Percentiles rank a stretch among this genome's conserved stretches.
These are phyloP conservation scores for Citrus inodora DNA, from an alignment of 345 rosid genomes.

Conservation along the genomic window DNA sequence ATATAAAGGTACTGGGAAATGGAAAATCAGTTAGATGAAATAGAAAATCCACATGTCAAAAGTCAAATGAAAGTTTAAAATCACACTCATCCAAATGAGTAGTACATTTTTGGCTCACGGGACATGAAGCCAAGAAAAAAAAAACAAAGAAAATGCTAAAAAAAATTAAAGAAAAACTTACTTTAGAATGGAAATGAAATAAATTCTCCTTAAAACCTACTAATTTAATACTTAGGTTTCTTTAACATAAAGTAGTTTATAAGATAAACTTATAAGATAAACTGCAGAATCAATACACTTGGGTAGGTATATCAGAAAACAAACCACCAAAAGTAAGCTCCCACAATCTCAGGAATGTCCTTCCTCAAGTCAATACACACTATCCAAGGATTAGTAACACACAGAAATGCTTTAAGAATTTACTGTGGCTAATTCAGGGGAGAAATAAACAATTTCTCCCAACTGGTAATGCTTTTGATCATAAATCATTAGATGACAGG, in stretches of 20 bases:
- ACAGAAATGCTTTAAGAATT: not conserved
- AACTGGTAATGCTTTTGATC: too few species aligned
- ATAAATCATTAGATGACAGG: not conserved
- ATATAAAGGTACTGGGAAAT: not conserved
- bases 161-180: too few species aligned
- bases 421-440: too few species aligned
- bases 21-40: not conserved
- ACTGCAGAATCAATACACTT: not conserved
- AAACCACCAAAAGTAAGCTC: not conserved
- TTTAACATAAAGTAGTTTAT: too few species aligned
- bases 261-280: too few species aligned
- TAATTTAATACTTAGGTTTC: not conserved
- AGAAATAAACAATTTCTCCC: too few species aligned
- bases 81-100: not conserved
- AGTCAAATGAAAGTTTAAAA: too few species aligned
- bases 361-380: not conserved
- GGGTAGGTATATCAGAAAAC: not conserved
- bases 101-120: not conserved
- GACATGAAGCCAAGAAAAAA: not conserved
- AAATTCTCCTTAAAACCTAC: too few species aligned
- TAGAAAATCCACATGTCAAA: not conserved
- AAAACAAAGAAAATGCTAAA: not conserved
- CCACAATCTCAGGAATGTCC: not conserved
- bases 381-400: not conserved
- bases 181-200: too few species aligned